Evolutionary conservation across 495 filamentous ascomycete genomes (phyloP), one percentile per base, ranked within the genome.

Genomic region (Daldinia vernicosa): DNA sequence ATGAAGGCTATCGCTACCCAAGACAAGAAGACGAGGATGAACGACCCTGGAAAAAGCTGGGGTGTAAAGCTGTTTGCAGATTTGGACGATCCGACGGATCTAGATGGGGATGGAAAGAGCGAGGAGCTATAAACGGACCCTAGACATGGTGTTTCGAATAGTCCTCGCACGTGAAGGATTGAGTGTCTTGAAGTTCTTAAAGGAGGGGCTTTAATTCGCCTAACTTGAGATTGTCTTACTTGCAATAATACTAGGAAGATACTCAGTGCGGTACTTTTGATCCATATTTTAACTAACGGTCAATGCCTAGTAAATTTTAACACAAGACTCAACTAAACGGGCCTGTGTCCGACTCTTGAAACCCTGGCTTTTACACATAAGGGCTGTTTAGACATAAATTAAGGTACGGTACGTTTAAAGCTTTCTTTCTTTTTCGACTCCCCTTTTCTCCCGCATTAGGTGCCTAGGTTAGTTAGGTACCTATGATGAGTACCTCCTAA

Each of bases 11-110:
- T 91, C 61, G 71, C 80, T 12, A 75, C 56, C 5, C 75, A 86
- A 12, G 83, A 90, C 69, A 86, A 83, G 76, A 89, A 86, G 77
- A 33, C 85, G 32, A 80, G 89, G 32, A 88, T 90, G 76, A 90
- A 90, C 68, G 84, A 90, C 77, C 83, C 85, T 6, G 83, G 81
- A 28, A 76, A 66, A 22, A 76, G 76, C 40, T 91, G 90, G 80
- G 86, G 87, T 0, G 81, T 81, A 66, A 79, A 87, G 2, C 86
- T 91, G 52, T 92, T 89, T 71, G 74, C 70, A 0, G 89, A 88
- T 75, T 65, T 91, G 68, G 76, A 78, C 43, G 71, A 73, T 37
- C 74, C 74, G 22, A 75, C 72, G 17, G 53, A 43, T n/a, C n/a
- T 69, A 15, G 64, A 47, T 28, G 64, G 37, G 30, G 54, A 55